Evolutionary conservation across 2,329 filamentous ascomycete species (phyloP), one percentile per base, ranked within the genome.

Genomic region (Balansia obtecta): DNA sequence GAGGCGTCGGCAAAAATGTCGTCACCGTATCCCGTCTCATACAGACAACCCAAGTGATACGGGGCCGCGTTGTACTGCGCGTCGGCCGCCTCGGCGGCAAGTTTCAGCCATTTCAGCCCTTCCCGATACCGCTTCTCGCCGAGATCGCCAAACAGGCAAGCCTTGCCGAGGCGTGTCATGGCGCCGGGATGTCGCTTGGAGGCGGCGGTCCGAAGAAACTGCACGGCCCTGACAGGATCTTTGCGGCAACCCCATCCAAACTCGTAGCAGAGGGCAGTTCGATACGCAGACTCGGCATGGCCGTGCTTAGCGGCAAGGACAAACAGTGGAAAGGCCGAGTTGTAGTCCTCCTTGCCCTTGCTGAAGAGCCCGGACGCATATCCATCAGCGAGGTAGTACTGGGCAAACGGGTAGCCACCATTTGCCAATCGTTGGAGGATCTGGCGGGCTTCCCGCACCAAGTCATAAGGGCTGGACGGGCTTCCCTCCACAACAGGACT

Each of bases 161-260:
- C 93, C 63, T 89, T 86, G 40, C 89, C 91, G 48, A 98, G 79
- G 51, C 93, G 84, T 50, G 89, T 87, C 79, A 96, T 95, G 46
- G 93, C 91, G 46, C 93, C 93, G 0, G 93, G 93, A 61, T 98
- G 93, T 53, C 89, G 87, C 67, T 96, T 97, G 7, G 90, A 87
- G 2, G 93, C 90, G 10, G 90, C 86, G 54, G 86, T 84, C 50
- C 91, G 84, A 63, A 95, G 86, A 65, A 93, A 98, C 64, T 97
- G 90, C 1, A 94, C 86, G 42, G 93, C 91, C 68, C 96, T 96
- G 46, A 85, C 81, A 51, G 86, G 85, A 61, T 96, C 89, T 61
- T 88, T 88, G 51, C 88, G 83, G 61, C 85, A 94, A 40, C 93
- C 93, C 93, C 93, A 98, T 54, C 90, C 93, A 67, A 96, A 97